Base-by-base conservation (phyloP, 495 filamentous ascomycete genomes). In the Peziza echinospora region DNA sequence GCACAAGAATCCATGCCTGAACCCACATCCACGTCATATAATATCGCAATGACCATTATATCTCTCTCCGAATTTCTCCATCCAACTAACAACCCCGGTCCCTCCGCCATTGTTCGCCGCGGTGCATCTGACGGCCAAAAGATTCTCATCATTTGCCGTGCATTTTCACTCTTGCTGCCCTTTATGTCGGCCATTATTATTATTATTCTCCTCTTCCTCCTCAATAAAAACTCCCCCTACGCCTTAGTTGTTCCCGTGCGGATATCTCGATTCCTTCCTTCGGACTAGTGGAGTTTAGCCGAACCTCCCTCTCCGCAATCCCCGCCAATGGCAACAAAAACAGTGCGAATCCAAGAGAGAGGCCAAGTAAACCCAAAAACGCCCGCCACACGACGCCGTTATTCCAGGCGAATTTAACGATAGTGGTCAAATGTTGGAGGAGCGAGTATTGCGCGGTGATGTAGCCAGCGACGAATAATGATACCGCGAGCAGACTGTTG, bases 361-460 rank as follows among this genome's bases (percentile, higher is more conserved):
- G n/a, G 26, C 8, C 8, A 34, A 34, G n/a, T 8, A 34, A 34
- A 8, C 26, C 26, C 26, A 34, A 47, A 67, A n/a, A n/a, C n/a
- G n/a, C n/a, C n/a, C 84, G 64, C 66, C 93, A 87, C 59, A 97
- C 82, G 57, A 99, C 89, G 59, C 86, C 85, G 82, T 93, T 83
- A 63, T 92, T 82, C 86, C 84, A 93, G 53, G 91, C 89, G 62
- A 94, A 99, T 46, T 89, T 82, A 45, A 83, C 82, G 55, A 99
- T 71, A 63, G 96, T 86, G 77, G 93, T 87, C 47, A 93, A 71
- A 52, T 84, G 78, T 47, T 84, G 93, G 52, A 94, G 85, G 45
- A 99, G 76, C 63, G 94, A 86, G 84, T 85, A 96, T 68, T 91
- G 78, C 57, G 89, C 89, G 64, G 91, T 94, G 62, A 84, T 94